Percentiles rank a stretch among this genome's conserved stretches.
phyloP scores from a whole-genome alignment of 169 alveolate species.

The Babesia caballi region DNA sequence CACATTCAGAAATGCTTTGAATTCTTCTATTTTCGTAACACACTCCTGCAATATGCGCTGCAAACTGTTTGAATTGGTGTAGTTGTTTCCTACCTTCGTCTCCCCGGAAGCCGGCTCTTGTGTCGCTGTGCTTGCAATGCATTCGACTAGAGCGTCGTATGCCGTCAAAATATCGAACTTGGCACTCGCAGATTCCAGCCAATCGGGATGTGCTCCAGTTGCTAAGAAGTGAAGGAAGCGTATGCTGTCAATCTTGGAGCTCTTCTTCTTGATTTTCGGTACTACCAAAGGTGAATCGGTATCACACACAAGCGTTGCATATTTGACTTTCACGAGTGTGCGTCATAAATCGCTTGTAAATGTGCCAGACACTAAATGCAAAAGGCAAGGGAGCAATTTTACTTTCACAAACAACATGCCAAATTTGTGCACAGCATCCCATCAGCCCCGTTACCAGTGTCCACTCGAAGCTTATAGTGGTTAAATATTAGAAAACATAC shows the following conservation, averaged over 20 bases:
- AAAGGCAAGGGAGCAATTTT: too few species aligned
- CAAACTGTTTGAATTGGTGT: not conserved
- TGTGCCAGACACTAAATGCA: too few species aligned
- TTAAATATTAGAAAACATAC: slow-evolving; percentile 39
- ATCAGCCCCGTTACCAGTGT: too few species aligned
- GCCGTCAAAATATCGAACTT: not conserved
- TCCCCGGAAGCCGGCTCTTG: too few species aligned
- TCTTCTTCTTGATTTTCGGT: not conserved
- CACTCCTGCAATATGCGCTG: not conserved
- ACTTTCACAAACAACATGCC: too few species aligned
- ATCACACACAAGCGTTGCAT: too few species aligned
- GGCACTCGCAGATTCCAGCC: not conserved
- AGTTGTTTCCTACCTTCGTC: too few species aligned
- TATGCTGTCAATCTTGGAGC: not conserved
- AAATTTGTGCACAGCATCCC: too few species aligned
- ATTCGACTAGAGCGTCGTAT: not conserved
- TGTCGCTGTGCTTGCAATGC: too few species aligned
- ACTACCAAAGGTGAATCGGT: not conserved
- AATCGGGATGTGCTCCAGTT: not conserved
- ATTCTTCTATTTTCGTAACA: not conserved
- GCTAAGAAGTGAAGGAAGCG: not conserved
- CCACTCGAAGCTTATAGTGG: too few species aligned
- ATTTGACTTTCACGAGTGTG: too few species aligned
- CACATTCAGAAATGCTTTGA: not conserved
- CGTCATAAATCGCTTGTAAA: too few species aligned